These are phyloP conservation scores for Papiliotrema laurentii DNA, from an alignment of 1,284 basidiomycete species.

Conservation along the genomic window DNA sequence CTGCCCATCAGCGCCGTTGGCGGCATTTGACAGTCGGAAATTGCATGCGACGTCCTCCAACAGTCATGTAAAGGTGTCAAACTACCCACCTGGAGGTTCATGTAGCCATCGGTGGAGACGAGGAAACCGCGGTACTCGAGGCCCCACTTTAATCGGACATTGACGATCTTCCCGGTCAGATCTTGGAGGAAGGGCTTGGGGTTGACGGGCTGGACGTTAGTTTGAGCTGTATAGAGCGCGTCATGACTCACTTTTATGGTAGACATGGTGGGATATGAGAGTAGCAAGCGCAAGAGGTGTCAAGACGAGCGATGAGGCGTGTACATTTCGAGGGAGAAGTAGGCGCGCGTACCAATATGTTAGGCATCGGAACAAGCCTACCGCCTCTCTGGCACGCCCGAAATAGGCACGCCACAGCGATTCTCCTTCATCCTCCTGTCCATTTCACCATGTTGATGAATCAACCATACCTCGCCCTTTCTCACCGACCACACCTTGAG, in stretches of 20 bases:
- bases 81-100: conserved; percentile 88
- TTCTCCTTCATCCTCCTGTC: no score
- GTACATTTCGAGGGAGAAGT: no score
- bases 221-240: background rate
- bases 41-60: background rate
- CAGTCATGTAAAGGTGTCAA: background rate
- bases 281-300: background rate
- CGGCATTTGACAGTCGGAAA: background rate
- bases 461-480: no score
- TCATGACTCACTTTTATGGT: background rate
- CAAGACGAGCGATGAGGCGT: no score
- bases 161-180: conserved; percentile 94
- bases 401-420: no score
- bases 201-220: conserved; percentile 67
- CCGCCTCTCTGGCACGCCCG: no score
- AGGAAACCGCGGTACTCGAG: conserved; percentile 98
- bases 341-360: no score
- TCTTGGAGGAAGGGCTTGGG: conserved; percentile 99
- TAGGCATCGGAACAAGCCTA: no score
- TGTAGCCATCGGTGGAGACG: conserved; percentile 97
- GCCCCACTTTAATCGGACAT: conserved; percentile 96
- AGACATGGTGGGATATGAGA: conserved; percentile 2
- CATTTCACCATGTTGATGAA: no score
- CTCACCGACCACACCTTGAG: background rate
- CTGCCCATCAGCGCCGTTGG: conserved; percentile 49